Conservation (phyloP, 2,329 filamentous ascomycete species). For the Tolypocladium ovalisporum region DNA sequence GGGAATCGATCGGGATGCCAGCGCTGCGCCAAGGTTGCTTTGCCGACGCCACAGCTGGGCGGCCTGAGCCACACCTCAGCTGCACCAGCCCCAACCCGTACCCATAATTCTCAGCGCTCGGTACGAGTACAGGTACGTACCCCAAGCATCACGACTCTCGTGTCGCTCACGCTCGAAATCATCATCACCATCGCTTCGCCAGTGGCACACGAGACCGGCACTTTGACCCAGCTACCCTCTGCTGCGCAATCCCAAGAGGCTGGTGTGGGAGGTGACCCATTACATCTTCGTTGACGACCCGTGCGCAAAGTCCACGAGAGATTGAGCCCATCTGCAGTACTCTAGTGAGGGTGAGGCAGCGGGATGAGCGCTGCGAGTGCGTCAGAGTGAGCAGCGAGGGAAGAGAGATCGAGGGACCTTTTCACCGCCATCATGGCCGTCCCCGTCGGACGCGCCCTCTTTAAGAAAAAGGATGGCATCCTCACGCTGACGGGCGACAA, state of each 20-base stretch:
- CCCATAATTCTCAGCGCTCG: neutral
- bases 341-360: neutral
- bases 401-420: neutral
- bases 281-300: neutral
- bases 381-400: neutral
- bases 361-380: neutral
- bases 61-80: neutral
- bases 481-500: slow-evolving; percentile 65
- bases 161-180: neutral
- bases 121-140: neutral
- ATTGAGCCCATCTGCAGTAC: neutral
- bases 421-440: slow-evolving; percentile 34
- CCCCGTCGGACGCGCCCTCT: slow-evolving; percentile 58
- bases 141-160: neutral
- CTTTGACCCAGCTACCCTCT: neutral
- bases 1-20: neutral
- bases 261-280: no score
- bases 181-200: neutral
- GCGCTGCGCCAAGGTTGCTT: neutral
- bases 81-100: slow-evolving; percentile 1
- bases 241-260: neutral
- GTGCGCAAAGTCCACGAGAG: neutral
- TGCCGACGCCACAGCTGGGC: slow-evolving; percentile 2
- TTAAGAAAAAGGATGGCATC: slow-evolving; percentile 93
- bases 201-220: neutral